A percentile compares a stretch with the other conserved stretches of the same genome.
Conservation (phyloP, 2,329 filamentous ascomycete genomes). For the Aureobasidium sp. region DNA sequence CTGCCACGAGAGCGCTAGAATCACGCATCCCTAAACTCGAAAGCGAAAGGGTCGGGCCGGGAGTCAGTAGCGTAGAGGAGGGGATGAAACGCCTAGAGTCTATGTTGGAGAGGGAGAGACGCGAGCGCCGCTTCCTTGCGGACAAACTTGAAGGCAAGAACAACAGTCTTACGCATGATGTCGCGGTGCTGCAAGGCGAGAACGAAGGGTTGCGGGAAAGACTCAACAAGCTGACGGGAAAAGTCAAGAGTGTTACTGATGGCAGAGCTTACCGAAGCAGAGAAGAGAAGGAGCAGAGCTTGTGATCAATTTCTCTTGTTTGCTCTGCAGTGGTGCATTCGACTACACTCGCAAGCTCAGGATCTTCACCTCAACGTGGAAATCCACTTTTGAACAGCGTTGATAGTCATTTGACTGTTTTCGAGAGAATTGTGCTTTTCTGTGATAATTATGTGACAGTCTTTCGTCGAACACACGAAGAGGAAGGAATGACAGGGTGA, state of each 20-base stretch:
- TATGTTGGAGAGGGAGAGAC: not conserved
- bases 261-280: not conserved
- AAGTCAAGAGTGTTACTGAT: not conserved
- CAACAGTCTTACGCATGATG: not conserved
- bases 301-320: not conserved
- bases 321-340: not conserved
- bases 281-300: not conserved
- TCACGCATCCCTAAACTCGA: not conserved
- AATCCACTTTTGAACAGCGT: too few relatives aligned
- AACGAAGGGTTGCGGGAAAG: not conserved
- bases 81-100: not conserved
- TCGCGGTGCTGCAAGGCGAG: not conserved
- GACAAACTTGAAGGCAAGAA: not conserved
- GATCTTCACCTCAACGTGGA: not conserved
- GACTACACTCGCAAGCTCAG: not conserved
- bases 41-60: not conserved
- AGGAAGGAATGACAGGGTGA: too few relatives aligned
- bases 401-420: too few relatives aligned
- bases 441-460: too few relatives aligned
- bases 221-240: not conserved
- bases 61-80: not conserved
- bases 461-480: too few relatives aligned
- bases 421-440: too few relatives aligned
- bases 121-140: not conserved
- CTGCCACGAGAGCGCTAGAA: not conserved